phyloP scores from a whole-genome alignment of 257 asterid genomes.

The Gentiana macrophylla region DNA sequence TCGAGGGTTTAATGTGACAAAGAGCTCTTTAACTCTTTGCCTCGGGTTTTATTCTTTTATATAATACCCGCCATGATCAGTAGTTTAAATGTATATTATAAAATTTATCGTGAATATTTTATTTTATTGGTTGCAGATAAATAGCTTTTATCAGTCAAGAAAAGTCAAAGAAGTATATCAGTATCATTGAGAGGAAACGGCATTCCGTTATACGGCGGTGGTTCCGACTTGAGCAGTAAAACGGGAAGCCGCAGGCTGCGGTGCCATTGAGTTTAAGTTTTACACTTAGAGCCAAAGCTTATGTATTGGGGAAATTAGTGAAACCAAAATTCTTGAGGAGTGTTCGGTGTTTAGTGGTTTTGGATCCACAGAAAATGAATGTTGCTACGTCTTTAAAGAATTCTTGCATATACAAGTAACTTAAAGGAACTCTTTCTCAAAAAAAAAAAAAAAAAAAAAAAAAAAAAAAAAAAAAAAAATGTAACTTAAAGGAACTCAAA shows the following conservation, averaged over 20 bases:
- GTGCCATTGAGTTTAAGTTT: conserved; percentile 43
- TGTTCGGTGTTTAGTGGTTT: conserved; percentile 34
- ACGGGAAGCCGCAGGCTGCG: conserved; percentile 37
- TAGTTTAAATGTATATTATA: too few species aligned
- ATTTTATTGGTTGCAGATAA: conserved; percentile 29
- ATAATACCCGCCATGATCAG: too few species aligned
- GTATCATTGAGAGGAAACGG: conserved; percentile 35
- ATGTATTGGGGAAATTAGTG: conserved; percentile 57
- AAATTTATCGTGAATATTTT: neutral
- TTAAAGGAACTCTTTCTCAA: too few species aligned
- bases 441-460: too few species aligned
- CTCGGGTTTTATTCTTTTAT: too few species aligned
- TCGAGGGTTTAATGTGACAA: too few species aligned
- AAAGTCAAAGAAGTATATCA: conserved; percentile 38
- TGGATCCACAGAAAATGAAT: conserved; percentile 63
- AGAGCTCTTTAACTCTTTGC: too few species aligned
- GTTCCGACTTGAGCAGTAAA: conserved; percentile 40
- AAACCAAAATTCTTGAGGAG: conserved; percentile 50
- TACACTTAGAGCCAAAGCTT: conserved; percentile 58
- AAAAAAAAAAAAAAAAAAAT: too few species aligned
- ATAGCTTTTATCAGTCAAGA: conserved; percentile 63
- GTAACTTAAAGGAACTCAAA: too few species aligned
- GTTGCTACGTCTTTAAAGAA: conserved; percentile 28
- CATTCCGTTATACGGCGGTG: conserved; percentile 72
- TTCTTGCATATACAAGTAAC: conserved; percentile 30